Percentiles rank a stretch among this genome's conserved stretches.
Evolutionary conservation across 2,329 filamentous ascomycete genomes (phyloP).

Genomic region (Colletotrichum zoysiae): DNA sequence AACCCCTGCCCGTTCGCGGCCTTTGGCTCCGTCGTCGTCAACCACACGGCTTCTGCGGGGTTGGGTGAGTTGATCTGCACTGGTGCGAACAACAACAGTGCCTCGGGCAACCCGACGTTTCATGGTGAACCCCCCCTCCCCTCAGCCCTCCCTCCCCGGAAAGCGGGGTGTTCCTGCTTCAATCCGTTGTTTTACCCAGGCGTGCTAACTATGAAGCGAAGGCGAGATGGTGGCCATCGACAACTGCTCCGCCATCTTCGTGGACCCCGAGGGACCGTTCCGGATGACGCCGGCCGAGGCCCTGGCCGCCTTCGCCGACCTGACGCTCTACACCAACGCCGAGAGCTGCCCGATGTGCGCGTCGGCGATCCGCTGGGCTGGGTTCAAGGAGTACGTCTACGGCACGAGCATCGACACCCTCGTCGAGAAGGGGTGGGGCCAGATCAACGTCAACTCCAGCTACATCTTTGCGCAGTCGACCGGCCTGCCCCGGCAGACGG

Average conservation of each 20-base stretch:
- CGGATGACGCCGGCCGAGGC: conserved; percentile 56
- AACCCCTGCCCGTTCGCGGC: conserved; percentile 65
- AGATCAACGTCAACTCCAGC: conserved; percentile 60
- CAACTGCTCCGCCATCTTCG: conserved; percentile 64
- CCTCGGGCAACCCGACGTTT: conserved; percentile 64
- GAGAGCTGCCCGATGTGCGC: conserved; percentile 71
- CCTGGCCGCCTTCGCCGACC: conserved; percentile 57
- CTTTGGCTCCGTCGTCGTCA: conserved; percentile 67
- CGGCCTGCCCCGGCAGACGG: conserved; percentile 52
- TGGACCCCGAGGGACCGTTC: conserved; percentile 59
- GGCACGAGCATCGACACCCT: conserved; percentile 63
- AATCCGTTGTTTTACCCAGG: background rate
- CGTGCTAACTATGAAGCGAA: conserved; percentile 44
- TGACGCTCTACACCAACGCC: conserved; percentile 69
- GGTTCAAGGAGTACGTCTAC: conserved; percentile 67
- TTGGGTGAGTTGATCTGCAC: conserved; percentile 63
- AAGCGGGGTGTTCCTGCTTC: too few relatives aligned
- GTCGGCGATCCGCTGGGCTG: conserved; percentile 67
- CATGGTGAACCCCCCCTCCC: conserved; percentile 54
- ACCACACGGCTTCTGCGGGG: conserved; percentile 58
- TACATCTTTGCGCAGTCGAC: conserved; percentile 61
- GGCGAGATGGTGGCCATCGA: conserved; percentile 67
- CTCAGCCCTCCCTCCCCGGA: too few relatives aligned
- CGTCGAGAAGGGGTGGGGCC: conserved; percentile 61
- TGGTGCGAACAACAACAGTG: conserved; percentile 59